Percentiles rank a stretch among this genome's conserved stretches.
Evolutionary conservation across 2,329 filamentous ascomycete species (phyloP).

Genomic region (Thelonectria blattea): DNA sequence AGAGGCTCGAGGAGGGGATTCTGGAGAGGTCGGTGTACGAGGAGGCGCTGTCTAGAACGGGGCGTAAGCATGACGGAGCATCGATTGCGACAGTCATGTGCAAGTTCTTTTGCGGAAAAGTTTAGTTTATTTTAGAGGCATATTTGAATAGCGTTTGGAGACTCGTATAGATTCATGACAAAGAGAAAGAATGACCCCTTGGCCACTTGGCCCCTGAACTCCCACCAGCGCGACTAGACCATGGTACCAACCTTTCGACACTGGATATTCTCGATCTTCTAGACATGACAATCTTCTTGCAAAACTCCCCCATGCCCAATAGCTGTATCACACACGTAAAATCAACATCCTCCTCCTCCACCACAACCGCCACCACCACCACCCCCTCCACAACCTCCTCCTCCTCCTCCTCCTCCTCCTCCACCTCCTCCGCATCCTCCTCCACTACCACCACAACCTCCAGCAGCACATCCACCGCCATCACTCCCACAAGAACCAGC

Average conservation of each 20-base stretch:
- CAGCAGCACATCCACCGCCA: constrained; percentile 42
- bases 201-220: too few relatives aligned
- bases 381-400: constrained; percentile 28
- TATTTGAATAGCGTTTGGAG: too few relatives aligned
- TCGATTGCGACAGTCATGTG: constrained; percentile 9
- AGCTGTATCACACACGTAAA: neutral
- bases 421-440: constrained; percentile 23
- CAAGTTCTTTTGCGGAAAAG: constrained; percentile 10
- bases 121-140: neutral
- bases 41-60: constrained; percentile 17
- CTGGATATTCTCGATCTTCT: neutral
- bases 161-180: neutral
- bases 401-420: constrained; percentile 22
- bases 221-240: too few relatives aligned
- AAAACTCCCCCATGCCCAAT: too few relatives aligned
- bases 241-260: too few relatives aligned
- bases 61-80: constrained; percentile 18
- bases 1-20: constrained; percentile 14
- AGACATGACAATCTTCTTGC: neutral
- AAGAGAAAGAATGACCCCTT: neutral
- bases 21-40: constrained; percentile 1
- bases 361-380: constrained; percentile 23
- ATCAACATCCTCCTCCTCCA: constrained; percentile 10
- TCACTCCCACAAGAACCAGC: constrained; percentile 47
- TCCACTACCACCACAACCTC: constrained; percentile 27